A percentile compares a stretch with the other conserved stretches of the same genome.
Evolutionary conservation across 2,329 filamentous ascomycete genomes (phyloP).

Genomic region (Pseudogymnoascus sp.): DNA sequence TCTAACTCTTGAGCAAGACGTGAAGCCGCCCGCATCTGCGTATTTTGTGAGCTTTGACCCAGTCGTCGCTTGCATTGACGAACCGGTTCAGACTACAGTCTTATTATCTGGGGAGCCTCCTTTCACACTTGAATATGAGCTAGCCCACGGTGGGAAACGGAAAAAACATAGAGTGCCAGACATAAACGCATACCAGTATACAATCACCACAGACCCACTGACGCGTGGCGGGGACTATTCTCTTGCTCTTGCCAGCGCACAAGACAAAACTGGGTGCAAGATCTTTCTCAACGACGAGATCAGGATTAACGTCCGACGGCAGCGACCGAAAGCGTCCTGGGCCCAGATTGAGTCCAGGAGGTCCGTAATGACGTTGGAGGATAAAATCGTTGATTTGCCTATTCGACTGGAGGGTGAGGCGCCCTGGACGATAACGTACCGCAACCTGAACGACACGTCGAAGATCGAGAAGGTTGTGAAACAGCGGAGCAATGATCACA

Average conservation of each 20-base stretch:
- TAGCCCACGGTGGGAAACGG: slow-evolving; percentile 81
- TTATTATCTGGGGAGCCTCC: slow-evolving; percentile 72
- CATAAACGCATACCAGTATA: slow-evolving; percentile 55
- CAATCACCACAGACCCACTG: slow-evolving; percentile 66
- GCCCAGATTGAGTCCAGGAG: slow-evolving; percentile 76
- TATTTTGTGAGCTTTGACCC: slow-evolving; percentile 49
- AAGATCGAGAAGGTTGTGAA: slow-evolving; percentile 37
- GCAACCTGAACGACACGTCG: slow-evolving; percentile 49
- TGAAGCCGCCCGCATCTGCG: slow-evolving; percentile 85
- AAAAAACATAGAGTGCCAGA: slow-evolving; percentile 56
- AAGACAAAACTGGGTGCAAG: slow-evolving; percentile 79
- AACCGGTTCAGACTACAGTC: slow-evolving; percentile 66
- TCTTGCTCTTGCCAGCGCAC: slow-evolving; percentile 73
- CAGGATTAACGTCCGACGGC: slow-evolving; percentile 77
- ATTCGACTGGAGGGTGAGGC: slow-evolving; percentile 76
- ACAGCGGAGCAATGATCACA: slow-evolving; percentile 54
- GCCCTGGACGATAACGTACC: slow-evolving; percentile 75
- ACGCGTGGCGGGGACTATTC: slow-evolving; percentile 83
- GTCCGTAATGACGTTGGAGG: slow-evolving; percentile 66
- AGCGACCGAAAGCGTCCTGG: slow-evolving; percentile 80
- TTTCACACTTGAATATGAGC: slow-evolving; percentile 84
- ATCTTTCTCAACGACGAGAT: slow-evolving; percentile 76
- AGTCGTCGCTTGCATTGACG: slow-evolving; percentile 71
- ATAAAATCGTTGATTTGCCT: slow-evolving; percentile 63
- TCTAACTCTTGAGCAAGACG: slow-evolving; percentile 70